These are phyloP conservation scores for Trypanosoma rangeli DNA, from an alignment of 208 protist genomes.

Conservation along the genomic window DNA sequence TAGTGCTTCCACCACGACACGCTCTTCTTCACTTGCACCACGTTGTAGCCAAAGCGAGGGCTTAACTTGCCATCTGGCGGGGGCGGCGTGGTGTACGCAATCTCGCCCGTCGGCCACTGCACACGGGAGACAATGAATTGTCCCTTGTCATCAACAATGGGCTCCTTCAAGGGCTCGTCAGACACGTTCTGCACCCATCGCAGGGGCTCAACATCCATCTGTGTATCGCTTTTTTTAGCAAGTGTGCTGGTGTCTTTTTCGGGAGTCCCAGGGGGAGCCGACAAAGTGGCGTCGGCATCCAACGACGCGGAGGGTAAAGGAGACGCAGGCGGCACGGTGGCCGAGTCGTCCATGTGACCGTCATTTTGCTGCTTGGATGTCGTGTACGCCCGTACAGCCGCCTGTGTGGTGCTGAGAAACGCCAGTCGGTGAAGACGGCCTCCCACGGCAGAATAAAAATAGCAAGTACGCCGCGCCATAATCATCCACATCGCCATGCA, in stretches of 20 bases:
- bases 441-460: not conserved
- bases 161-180: slow-evolving; percentile 39
- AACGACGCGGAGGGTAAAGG: not conserved
- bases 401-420: not conserved
- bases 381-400: not conserved
- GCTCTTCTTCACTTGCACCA: slow-evolving; percentile 85
- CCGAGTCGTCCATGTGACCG: not conserved
- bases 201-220: slow-evolving; percentile 47
- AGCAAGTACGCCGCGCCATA: slow-evolving; percentile 4
- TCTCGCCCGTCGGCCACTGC: slow-evolving; percentile 83
- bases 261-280: not conserved
- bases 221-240: slow-evolving; percentile 11
- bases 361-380: not conserved
- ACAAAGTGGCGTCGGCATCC: not conserved
- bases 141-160: slow-evolving; percentile 73
- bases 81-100: slow-evolving; percentile 76
- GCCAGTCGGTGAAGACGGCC: not conserved
- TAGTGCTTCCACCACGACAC: slow-evolving; percentile 91
- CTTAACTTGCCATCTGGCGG: slow-evolving; percentile 68
- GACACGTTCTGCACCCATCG: slow-evolving; percentile 69
- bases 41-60: slow-evolving; percentile 85
- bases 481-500: slow-evolving; percentile 1
- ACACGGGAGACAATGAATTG: slow-evolving; percentile 84
- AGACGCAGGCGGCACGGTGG: not conserved
- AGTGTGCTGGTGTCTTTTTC: not conserved